Conservation (phyloP, 2,329 filamentous ascomycete genomes). For the Penicillium glabrum region DNA sequence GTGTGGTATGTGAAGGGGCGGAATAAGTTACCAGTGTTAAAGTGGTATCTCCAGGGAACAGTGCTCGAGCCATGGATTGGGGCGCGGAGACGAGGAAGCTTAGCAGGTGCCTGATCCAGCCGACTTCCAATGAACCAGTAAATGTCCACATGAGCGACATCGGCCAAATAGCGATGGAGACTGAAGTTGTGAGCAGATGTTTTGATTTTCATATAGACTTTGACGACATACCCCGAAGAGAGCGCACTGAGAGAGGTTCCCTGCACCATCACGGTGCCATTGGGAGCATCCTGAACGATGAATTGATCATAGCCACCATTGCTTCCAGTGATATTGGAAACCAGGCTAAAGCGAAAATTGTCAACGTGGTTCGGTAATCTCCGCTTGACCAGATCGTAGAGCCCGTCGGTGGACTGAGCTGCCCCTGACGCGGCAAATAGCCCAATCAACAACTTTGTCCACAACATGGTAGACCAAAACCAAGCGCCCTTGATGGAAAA, state of each 20-base stretch:
- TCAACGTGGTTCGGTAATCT: conserved; percentile 24
- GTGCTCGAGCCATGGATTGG: conserved; percentile 43
- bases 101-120: conserved; percentile 33
- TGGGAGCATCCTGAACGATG: conserved; percentile 13
- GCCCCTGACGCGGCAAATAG: conserved; percentile 2
- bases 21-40: conserved; percentile 46
- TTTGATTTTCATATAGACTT: neutral
- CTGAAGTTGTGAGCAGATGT: conserved; percentile 17
- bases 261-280: conserved; percentile 33
- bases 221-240: conserved; percentile 30
- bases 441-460: conserved; percentile 9
- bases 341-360: conserved; percentile 21
- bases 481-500: neutral
- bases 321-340: neutral
- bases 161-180: conserved; percentile 43
- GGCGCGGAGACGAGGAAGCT: conserved; percentile 29
- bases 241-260: conserved; percentile 37
- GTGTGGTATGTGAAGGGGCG: neutral
- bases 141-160: conserved; percentile 46
- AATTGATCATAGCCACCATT: conserved; percentile 21
- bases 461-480: conserved; percentile 6
- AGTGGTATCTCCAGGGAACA: conserved; percentile 52
- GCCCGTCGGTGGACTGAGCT: conserved; percentile 21
- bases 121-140: conserved; percentile 50
- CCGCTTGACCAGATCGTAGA: conserved; percentile 25